These are phyloP conservation scores for Pichia sp. DNA, from an alignment of 1,139 yeast species.

Conservation along the genomic window DNA sequence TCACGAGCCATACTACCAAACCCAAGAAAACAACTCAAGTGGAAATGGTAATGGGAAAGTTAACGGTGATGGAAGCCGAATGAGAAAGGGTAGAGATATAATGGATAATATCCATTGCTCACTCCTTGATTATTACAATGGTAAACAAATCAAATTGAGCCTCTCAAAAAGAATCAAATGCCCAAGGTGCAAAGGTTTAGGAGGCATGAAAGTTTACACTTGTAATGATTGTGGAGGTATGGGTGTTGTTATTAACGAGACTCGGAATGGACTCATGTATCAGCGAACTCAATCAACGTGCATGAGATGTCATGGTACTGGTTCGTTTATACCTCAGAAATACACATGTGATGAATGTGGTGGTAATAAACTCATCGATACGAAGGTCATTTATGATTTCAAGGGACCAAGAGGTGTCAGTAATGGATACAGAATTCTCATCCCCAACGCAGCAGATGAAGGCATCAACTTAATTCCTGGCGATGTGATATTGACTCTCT, in stretches of 20 bases:
- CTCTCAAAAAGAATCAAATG: conserved; percentile 38
- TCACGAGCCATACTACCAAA: no score
- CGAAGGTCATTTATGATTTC: conserved; percentile 45
- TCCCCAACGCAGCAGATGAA: conserved; percentile 59
- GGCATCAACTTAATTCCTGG: conserved; percentile 56
- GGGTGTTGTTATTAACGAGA: conserved; percentile 29
- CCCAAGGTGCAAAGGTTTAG: conserved; percentile 36
- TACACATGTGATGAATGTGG: conserved; percentile 36
- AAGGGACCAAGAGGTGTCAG: conserved; percentile 46
- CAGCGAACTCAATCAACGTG: conserved; percentile 30
- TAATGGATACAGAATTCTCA: conserved; percentile 43
- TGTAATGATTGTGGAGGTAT: conserved; percentile 35
- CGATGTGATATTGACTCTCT: conserved; percentile 47
- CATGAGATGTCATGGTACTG: conserved; percentile 32
- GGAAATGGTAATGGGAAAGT: no score
- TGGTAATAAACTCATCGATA: conserved; percentile 34
- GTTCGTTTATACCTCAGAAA: conserved; percentile 27
- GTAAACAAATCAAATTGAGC: conserved; percentile 40
- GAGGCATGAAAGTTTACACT: conserved; percentile 29
- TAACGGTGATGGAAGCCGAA: no score
- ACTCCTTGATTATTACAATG: conserved; percentile 41
- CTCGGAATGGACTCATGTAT: conserved; percentile 24
- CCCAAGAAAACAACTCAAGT: no score
- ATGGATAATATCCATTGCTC: conserved; percentile 39
- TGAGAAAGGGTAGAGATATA: conserved; percentile 38